Conservation (phyloP, 257 asterid species). For the Solanum corneliomulleri region DNA sequence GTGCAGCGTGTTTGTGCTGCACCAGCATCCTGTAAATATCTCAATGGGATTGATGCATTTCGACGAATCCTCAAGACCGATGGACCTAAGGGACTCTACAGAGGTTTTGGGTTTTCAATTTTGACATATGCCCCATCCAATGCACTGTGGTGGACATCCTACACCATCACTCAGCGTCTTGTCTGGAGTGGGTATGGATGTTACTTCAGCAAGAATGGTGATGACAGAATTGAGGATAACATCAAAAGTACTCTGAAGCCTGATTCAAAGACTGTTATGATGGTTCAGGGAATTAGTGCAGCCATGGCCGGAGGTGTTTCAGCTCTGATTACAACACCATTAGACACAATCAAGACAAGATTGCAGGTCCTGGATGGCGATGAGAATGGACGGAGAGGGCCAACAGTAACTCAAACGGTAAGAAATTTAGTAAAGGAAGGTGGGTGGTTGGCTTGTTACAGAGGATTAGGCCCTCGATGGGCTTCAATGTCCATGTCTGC, state of each 20-base stretch:
- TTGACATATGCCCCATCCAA: conserved; percentile 67
- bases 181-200: conserved; percentile 57
- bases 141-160: conserved; percentile 82
- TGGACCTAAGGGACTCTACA: conserved; percentile 60
- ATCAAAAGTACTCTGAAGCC: conserved; percentile 16
- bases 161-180: conserved; percentile 50
- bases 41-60: conserved; percentile 55
- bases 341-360: conserved; percentile 77
- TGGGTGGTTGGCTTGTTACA: conserved; percentile 74
- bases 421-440: conserved; percentile 64
- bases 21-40: conserved; percentile 21
- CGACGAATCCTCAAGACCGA: conserved; percentile 44
- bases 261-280: conserved; percentile 44
- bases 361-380: conserved; percentile 63
- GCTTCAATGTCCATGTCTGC: conserved; percentile 82
- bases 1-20: conserved; percentile 31
- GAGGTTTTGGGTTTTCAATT: conserved; percentile 78
- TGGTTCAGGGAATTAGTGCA: conserved; percentile 64
- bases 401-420: conserved; percentile 47
- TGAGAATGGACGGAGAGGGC: conserved; percentile 52
- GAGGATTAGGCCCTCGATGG: conserved; percentile 83
- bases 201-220: conserved; percentile 25
- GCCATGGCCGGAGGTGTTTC: conserved; percentile 69
- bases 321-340: conserved; percentile 65
- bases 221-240: conserved; percentile 10